These are phyloP conservation scores for Lichtheimia hyalospora DNA, from an alignment of 371 early-diverging fungal genomes.

Conservation along the genomic window DNA sequence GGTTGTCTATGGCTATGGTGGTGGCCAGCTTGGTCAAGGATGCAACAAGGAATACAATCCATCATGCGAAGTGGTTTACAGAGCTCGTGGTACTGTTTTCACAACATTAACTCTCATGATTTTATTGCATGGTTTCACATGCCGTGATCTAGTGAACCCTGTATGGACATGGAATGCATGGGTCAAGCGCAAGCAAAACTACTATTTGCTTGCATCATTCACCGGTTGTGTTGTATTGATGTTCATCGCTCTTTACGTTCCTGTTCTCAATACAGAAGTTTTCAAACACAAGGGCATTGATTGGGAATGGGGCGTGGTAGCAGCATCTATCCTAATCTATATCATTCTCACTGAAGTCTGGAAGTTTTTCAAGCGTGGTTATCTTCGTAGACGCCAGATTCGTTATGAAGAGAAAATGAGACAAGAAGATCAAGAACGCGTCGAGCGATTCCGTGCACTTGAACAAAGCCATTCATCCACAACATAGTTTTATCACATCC, in stretches of 20 bases:
- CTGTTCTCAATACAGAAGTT: slow-evolving; percentile 64
- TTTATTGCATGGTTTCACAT: slow-evolving; percentile 77
- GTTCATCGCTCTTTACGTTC: slow-evolving; percentile 72
- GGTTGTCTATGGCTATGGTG: slow-evolving; percentile 65
- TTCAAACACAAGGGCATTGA: slow-evolving; percentile 70
- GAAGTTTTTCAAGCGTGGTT: slow-evolving; percentile 38
- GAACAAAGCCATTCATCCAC: no score
- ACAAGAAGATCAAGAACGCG: not conserved
- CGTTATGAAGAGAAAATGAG: not conserved
- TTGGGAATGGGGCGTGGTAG: slow-evolving; percentile 81
- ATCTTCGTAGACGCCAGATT: not conserved
- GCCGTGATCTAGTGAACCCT: slow-evolving; percentile 66
- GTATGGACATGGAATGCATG: slow-evolving; percentile 43
- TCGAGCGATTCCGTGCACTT: no score
- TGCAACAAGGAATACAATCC: slow-evolving; percentile 64
- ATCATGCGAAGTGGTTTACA: slow-evolving; percentile 68
- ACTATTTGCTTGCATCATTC: slow-evolving; percentile 59
- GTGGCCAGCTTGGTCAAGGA: slow-evolving; percentile 49
- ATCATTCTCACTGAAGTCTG: slow-evolving; percentile 60
- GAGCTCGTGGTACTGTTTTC: slow-evolving; percentile 75
- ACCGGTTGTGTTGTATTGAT: slow-evolving; percentile 54
- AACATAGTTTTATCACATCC: no score
- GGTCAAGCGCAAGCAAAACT: slow-evolving; percentile 55
- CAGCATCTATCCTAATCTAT: slow-evolving; percentile 61
- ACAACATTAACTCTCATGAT: slow-evolving; percentile 70